These are phyloP conservation scores for Sporothrix pallida DNA, from an alignment of 2,329 filamentous ascomycete species.

Conservation along the genomic window DNA sequence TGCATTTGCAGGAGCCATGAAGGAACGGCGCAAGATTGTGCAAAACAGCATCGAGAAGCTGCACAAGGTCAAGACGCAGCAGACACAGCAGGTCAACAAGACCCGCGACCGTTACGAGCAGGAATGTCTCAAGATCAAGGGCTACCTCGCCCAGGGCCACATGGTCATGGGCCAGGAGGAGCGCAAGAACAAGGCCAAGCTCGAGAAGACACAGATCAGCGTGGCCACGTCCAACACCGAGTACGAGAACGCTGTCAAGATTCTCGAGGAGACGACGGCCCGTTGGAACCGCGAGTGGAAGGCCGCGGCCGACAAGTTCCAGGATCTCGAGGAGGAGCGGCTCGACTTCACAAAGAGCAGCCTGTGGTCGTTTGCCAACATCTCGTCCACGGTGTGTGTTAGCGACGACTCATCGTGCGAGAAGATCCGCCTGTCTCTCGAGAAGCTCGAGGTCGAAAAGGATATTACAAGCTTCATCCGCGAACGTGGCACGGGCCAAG, in stretches of 20 bases:
- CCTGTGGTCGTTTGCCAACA: slow-evolving; percentile 96
- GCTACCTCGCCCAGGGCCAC: slow-evolving; percentile 95
- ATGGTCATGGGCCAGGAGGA: slow-evolving; percentile 99
- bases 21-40: slow-evolving; percentile 95
- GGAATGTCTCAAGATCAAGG: slow-evolving; percentile 97
- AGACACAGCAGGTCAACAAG: slow-evolving; percentile 92
- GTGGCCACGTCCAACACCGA: slow-evolving; percentile 89
- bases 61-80: slow-evolving; percentile 89
- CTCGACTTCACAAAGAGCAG: slow-evolving; percentile 98
- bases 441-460: slow-evolving; percentile 93
- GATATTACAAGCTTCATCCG: slow-evolving; percentile 90
- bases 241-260: slow-evolving; percentile 91
- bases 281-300: slow-evolving; percentile 99
- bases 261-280: slow-evolving; percentile 90
- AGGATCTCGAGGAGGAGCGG: slow-evolving; percentile 96
- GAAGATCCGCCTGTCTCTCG: slow-evolving; percentile 89
- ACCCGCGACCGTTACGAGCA: slow-evolving; percentile 95
- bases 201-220: slow-evolving; percentile 98
- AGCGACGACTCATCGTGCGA: slow-evolving; percentile 97
- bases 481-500: slow-evolving; percentile 88
- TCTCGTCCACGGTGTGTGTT: slow-evolving; percentile 95
- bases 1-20: slow-evolving; percentile 92
- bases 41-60: slow-evolving; percentile 94
- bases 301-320: slow-evolving; percentile 96
- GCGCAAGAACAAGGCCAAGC: slow-evolving; percentile 96